Conservation (phyloP, 2,329 filamentous ascomycete genomes). For the Cladosporium sp. region DNA sequence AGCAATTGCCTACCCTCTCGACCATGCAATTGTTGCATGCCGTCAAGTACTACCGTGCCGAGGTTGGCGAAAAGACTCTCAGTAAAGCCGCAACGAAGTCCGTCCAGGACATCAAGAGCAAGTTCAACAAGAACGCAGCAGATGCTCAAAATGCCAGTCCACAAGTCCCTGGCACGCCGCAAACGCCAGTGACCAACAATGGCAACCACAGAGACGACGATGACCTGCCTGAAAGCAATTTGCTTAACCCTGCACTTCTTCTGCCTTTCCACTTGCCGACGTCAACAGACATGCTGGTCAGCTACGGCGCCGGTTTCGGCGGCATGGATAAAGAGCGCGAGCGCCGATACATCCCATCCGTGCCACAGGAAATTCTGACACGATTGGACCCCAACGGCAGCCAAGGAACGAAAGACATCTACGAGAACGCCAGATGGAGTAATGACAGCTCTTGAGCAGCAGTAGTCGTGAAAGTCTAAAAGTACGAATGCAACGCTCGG, state of each 20-base stretch:
- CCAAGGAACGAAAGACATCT: conserved; percentile 30
- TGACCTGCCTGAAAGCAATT: conserved; percentile 71
- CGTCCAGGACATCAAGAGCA: conserved; percentile 73
- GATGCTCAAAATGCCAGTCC: conserved; percentile 12
- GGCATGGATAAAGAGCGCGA: conserved; percentile 89
- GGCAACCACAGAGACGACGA: conserved; percentile 56
- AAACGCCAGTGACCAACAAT: conserved; percentile 24
- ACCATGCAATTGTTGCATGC: conserved; percentile 89
- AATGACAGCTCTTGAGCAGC: conserved; percentile 27
- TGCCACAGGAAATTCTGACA: conserved; percentile 88
- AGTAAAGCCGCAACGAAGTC: conserved; percentile 88
- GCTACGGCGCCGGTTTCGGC: conserved; percentile 91
- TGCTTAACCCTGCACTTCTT: conserved; percentile 88
- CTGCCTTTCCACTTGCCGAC: conserved; percentile 94
- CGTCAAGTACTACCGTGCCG: conserved; percentile 87
- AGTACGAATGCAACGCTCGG: conserved; percentile 4
- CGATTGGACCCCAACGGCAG: conserved; percentile 68
- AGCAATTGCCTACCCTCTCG: conserved; percentile 82
- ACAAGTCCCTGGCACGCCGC: conserved; percentile 9
- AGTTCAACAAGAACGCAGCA: conserved; percentile 30
- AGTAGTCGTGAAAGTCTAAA: background rate
- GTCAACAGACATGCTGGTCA: conserved; percentile 95
- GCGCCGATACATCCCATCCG: conserved; percentile 91
- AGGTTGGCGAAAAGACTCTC: conserved; percentile 91
- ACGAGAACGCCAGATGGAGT: conserved; percentile 37